Conservation (phyloP, 2,329 filamentous ascomycete genomes). For the Corinectria fuckeliana region DNA sequence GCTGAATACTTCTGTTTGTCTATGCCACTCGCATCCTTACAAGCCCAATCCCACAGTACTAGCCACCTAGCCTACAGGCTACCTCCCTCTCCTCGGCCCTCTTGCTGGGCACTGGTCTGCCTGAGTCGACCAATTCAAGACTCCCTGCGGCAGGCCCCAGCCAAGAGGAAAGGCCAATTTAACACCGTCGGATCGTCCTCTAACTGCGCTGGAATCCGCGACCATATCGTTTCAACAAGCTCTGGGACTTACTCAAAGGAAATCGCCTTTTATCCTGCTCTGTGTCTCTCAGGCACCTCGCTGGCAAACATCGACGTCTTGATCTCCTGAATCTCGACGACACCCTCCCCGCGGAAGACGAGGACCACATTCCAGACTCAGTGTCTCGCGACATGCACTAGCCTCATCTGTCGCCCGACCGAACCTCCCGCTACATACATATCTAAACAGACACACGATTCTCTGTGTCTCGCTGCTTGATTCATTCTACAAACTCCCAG, state of each 20-base stretch:
- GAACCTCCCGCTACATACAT: background rate
- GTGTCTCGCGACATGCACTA: conserved; percentile 32
- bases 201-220: background rate
- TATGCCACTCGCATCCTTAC: background rate
- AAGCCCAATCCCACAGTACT: background rate
- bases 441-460: background rate
- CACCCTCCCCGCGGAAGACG: background rate
- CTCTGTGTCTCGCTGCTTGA: background rate
- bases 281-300: background rate
- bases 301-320: background rate
- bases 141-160: background rate
- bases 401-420: conserved; percentile 8
- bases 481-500: background rate
- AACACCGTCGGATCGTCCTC: background rate
- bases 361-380: conserved; percentile 8
- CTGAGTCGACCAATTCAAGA: background rate
- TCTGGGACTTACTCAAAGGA: background rate
- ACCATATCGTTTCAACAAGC: conserved; percentile 1
- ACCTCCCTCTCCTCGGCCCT: background rate
- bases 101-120: background rate
- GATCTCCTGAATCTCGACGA: background rate
- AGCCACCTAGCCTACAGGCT: background rate
- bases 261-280: background rate
- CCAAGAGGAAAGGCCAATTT: background rate
- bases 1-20: background rate